A percentile compares a stretch with the other conserved stretches of the same genome.
These are phyloP conservation scores for Amborella trichopoda DNA, from an alignment of 164 flowering plant genomes.

Conservation along the genomic window DNA sequence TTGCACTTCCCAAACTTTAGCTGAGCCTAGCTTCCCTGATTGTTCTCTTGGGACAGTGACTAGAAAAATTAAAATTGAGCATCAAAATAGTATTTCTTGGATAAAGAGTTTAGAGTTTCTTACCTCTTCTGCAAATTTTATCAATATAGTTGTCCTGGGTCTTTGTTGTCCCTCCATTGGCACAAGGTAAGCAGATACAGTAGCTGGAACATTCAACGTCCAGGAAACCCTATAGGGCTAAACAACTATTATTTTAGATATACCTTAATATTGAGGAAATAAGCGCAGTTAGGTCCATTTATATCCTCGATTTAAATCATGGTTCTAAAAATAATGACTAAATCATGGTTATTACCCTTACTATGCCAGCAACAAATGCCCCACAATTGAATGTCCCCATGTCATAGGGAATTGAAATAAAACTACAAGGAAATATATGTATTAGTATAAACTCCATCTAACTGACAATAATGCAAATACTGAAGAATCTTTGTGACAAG, in stretches of 20 bases:
- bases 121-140: conserved; percentile 99
- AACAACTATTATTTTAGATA: not conserved
- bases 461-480: no score
- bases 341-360: conserved; percentile 41
- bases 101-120: no score
- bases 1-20: no score
- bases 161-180: conserved; percentile 96
- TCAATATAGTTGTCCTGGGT: conserved; percentile 93
- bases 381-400: conserved; percentile 99
- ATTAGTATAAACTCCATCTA: conserved; percentile 7
- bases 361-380: conserved; percentile 99
- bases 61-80: no score
- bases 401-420: conserved; percentile 95
- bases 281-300: no score
- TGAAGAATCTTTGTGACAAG: no score
- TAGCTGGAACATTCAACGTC: conserved; percentile 95
- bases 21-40: no score
- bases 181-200: conserved; percentile 97
- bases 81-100: no score
- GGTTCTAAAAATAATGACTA: not conserved
- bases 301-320: not conserved
- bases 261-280: no score
- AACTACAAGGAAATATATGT: conserved; percentile 29
- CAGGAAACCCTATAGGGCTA: conserved; percentile 64
- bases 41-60: no score